These are phyloP conservation scores for Candida awuae DNA, from an alignment of 805 yeast species.

Conservation along the genomic window DNA sequence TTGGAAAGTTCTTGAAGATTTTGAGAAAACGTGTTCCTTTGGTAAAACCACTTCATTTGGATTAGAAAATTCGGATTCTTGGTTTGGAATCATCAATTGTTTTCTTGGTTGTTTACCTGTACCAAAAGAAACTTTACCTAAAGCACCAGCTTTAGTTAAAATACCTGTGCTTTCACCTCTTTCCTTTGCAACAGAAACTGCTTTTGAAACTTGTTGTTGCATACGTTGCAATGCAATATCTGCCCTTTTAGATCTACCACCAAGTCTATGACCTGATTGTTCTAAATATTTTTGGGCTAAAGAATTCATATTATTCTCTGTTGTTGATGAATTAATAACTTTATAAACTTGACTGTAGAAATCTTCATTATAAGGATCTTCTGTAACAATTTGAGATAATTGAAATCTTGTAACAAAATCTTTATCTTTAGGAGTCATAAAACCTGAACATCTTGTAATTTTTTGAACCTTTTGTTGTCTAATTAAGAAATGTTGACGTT, in stretches of 20 bases:
- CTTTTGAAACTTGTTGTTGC: conserved; percentile 97
- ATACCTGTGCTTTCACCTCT: conserved; percentile 57
- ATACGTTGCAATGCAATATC: conserved; percentile 91
- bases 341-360: conserved; percentile 91
- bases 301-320: conserved; percentile 56
- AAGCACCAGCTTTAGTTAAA: conserved; percentile 67
- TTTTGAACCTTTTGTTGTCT: conserved; percentile 71
- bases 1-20: conserved; percentile 41
- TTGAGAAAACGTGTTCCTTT: conserved; percentile 26
- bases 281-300: conserved; percentile 89
- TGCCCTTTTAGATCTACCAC: conserved; percentile 76
- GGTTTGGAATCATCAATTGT: conserved; percentile 54
- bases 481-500: conserved; percentile 53
- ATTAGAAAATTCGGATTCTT: conserved; percentile 17
- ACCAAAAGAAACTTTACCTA: conserved; percentile 77
- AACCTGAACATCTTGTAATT: conserved; percentile 76
- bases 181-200: conserved; percentile 91
- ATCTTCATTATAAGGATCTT: conserved; percentile 95
- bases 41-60: conserved; percentile 22
- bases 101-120: conserved; percentile 83
- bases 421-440: conserved; percentile 96
- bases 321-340: conserved; percentile 53
- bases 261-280: conserved; percentile 84
- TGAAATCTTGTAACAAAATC: conserved; percentile 93
- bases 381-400: conserved; percentile 90